Percentiles rank a stretch among this genome's conserved stretches.
Conservation (phyloP, 2,329 filamentous ascomycete species). For the Fusarium penzigii region DNA sequence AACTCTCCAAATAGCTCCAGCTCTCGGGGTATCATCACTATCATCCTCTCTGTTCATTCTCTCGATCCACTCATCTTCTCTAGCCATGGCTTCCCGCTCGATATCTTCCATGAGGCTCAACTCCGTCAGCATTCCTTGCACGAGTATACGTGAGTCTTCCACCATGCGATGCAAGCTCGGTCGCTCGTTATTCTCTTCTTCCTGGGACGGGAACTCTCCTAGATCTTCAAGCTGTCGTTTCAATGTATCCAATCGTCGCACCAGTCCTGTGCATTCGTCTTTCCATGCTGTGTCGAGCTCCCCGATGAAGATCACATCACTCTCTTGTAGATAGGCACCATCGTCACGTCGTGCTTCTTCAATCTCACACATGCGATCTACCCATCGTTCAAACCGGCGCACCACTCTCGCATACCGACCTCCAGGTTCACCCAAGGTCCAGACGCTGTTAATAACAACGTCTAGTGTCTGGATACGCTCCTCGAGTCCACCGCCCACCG, state of each 20-base stretch:
- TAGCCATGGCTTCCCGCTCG: constrained; percentile 55
- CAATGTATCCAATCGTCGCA: constrained; percentile 57
- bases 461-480: constrained; percentile 61
- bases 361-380: constrained; percentile 47
- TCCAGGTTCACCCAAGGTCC: constrained; percentile 55
- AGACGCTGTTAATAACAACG: constrained; percentile 56
- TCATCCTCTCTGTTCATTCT: constrained; percentile 49
- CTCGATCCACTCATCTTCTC: constrained; percentile 62
- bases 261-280: constrained; percentile 55
- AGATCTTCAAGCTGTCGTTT: constrained; percentile 49
- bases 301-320: constrained; percentile 50
- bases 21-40: constrained; percentile 38
- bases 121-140: constrained; percentile 63
- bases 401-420: constrained; percentile 59
- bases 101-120: constrained; percentile 62
- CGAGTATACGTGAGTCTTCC: constrained; percentile 47
- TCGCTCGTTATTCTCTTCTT: constrained; percentile 14
- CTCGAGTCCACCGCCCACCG: constrained; percentile 44
- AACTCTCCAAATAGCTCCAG: constrained; percentile 52
- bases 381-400: constrained; percentile 62
- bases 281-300: constrained; percentile 60
- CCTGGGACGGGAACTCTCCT: constrained; percentile 29
- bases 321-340: constrained; percentile 36
- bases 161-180: constrained; percentile 51
- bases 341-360: constrained; percentile 44